Conservation (phyloP, 176 grass and related monocot genomes). For the Pontederia paniculata region DNA sequence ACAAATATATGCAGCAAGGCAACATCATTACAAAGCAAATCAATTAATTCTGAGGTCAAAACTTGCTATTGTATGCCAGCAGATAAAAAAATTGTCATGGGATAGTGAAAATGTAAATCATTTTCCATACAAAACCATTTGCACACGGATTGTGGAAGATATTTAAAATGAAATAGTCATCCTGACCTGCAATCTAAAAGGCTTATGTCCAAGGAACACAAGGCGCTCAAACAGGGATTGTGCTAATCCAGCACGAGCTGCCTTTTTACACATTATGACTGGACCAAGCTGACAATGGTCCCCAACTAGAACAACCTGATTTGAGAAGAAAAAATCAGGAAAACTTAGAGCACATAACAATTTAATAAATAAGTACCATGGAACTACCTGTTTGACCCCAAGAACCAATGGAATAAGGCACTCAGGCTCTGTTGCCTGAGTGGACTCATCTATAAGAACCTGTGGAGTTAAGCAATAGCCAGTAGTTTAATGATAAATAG, state of each 20-base stretch:
- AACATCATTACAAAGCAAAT: too few species aligned
- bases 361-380: neutral
- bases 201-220: slow-evolving; percentile 90
- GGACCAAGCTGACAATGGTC: slow-evolving; percentile 98
- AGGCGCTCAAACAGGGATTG: slow-evolving; percentile 96
- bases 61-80: too few species aligned
- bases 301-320: slow-evolving; percentile 90
- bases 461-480: neutral
- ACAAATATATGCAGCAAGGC: too few species aligned
- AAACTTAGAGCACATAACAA: neutral
- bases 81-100: too few species aligned
- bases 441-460: slow-evolving; percentile 99
- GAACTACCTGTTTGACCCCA: slow-evolving; percentile 93
- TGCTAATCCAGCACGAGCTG: slow-evolving; percentile 83
- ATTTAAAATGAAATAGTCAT: neutral
- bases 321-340: slow-evolving; percentile 18
- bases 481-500: too few species aligned
- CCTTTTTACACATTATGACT: slow-evolving; percentile 99
- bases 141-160: too few species aligned
- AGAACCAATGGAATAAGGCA: slow-evolving; percentile 97
- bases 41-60: too few species aligned
- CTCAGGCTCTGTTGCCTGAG: slow-evolving; percentile 87
- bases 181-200: slow-evolving; percentile 97
- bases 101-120: too few species aligned
- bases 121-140: too few species aligned